Evolutionary conservation across 495 filamentous ascomycete species (phyloP), one percentile per base, ranked within the genome.

Genomic region (Penicillium paxilli): DNA sequence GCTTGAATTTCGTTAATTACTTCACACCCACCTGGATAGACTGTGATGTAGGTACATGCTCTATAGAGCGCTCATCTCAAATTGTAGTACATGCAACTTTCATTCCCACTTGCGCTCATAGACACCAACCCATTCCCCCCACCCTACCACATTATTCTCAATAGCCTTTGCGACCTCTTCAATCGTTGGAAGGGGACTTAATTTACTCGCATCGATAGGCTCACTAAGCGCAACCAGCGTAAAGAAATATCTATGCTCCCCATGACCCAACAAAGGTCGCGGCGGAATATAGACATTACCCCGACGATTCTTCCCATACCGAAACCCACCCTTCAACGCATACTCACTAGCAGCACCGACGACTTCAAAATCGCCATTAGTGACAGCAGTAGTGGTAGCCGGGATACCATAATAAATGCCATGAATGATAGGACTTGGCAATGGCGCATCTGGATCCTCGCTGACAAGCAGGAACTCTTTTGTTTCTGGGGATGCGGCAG

Each of bases 121-220:
- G 11, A 70, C 52, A 14, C 76, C 80, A 54, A 78, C 63, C 78
- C 79, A 83, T 58, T 70, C 71, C 2, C 78, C 80, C 79, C 80
- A 82, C 16, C 65, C 76, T 19, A 73, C 48, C 21, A 82, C 67
- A 55, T 81, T 80, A 3, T 73, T 77, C 17, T 74, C 57, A 17
- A 78, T 73, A 30, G 59, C 71, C 2, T 60, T 57, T 9, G 49
- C 57, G 22, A 81, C 59, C 57, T 78, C 65, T 45, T 63, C 51
- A 4, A 50, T 44, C 0, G 49, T 59, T 8, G 60, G 52, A 24
- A 54, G 10, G 5, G 20, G 17, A 30, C 62, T 73, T 32, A 80
- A 45, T 19, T 67, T 52, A 5, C 38, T 59, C 22, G 56, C 46
- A 51, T 74, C 63, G 26, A 80, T 59, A 21, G 60, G 62, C 49